A percentile compares a stretch with the other conserved stretches of the same genome.
These are phyloP conservation scores for Skeletonema marinoi DNA, from an alignment of 108 stramenopile species.

Conservation along the genomic window DNA sequence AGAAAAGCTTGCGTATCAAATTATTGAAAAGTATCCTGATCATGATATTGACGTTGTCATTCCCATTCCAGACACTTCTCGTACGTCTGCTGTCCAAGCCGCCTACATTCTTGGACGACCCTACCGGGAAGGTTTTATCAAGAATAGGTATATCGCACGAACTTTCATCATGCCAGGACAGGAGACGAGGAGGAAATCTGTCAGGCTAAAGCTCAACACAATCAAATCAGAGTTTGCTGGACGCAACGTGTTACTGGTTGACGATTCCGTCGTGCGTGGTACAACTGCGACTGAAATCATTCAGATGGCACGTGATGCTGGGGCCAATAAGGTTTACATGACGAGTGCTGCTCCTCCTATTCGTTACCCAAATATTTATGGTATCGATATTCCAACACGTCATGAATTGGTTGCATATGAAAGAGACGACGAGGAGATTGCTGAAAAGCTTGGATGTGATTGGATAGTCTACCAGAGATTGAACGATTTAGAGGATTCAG, in stretches of 20 bases:
- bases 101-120: constrained; percentile 86
- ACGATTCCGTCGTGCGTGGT: constrained; percentile 98
- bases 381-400: constrained; percentile 97
- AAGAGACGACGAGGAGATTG: constrained; percentile 87
- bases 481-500: constrained; percentile 70
- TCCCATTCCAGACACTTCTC: constrained; percentile 97
- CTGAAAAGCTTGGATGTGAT: constrained; percentile 90
- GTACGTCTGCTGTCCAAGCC: constrained; percentile 93
- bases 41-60: constrained; percentile 98
- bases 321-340: constrained; percentile 95
- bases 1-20: constrained; percentile 90
- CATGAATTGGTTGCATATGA: constrained; percentile 95
- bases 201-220: constrained; percentile 98
- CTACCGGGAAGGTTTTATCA: constrained; percentile 98
- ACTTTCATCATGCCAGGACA: constrained; percentile 99
- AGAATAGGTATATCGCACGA: constrained; percentile 98
- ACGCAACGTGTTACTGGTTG: constrained; percentile 92
- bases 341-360: constrained; percentile 96
- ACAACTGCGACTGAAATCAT: constrained; percentile 97
- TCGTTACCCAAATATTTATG: constrained; percentile 98
- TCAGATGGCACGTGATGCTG: constrained; percentile 98
- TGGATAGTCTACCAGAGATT: constrained; percentile 78
- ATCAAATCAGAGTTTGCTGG: constrained; percentile 93
- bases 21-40: constrained; percentile 83
- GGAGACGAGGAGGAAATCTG: constrained; percentile 93